Evolutionary conservation across 192 early-diverging fungal genomes (phyloP), one percentile per base, ranked within the genome.

Genomic region (Podila epicladia): DNA sequence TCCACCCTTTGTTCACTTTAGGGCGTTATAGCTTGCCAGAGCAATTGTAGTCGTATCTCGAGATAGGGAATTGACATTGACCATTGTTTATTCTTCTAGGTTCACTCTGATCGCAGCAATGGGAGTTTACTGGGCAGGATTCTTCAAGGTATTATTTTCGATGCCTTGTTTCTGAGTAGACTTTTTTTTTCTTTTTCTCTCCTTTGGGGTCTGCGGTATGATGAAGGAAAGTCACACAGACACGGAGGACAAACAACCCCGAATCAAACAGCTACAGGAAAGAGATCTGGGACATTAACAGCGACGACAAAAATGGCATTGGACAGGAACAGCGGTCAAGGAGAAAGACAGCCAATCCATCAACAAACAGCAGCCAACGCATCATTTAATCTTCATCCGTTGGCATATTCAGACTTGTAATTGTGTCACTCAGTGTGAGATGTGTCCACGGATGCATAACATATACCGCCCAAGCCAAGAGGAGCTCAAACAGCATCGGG

Each of bases 41-140:
- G 6, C 26, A 4, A 28, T 28, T 55, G 24, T 20, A 26, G 53
- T 4, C 17, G 9, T 55, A 55, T 26, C n/a, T 37, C 0, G 37
- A 4, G 6, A 65, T 13, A 22, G 41, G 6, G 62, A 17, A 62
- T 0, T 62, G 28, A 20, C 37, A 0, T 58, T 67, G 29, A 15
- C 32, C 22, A 33, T 33, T 33, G 3, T 1, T 62, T 20, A 0
- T 31, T 29, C 35, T 26, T 58, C 20, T 73, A 83, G 82, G 4
- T 74, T 83, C 38, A 83, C 82, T 7, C 22, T 78, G 45, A 73
- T 88, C 37, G 76, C 87, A 37, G 88, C 88, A 9, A 68, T 84
- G 73, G 89, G 89, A 29, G 87, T 89, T 3, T 89, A 87, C 70
- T 89, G 85, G 85, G 84, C 87, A 24, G 89, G 87, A 55, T 88